Percentiles rank a stretch among this genome's conserved stretches.
Evolutionary conservation across 768 basidiomycete species (phyloP).

Genomic region (Bullera alba): DNA sequence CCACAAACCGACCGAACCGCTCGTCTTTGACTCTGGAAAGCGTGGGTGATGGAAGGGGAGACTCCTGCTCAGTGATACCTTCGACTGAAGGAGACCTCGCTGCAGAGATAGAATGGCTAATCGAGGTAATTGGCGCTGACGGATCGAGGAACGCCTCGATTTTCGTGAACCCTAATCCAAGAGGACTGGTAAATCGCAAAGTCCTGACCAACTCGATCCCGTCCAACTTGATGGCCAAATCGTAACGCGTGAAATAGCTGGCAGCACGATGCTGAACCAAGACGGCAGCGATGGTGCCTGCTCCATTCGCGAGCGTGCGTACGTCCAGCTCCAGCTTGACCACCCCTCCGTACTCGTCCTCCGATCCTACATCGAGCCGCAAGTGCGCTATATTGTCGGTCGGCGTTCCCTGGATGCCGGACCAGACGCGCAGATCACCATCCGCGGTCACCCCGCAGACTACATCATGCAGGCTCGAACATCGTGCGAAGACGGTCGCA

Average conservation of each 20-base stretch:
- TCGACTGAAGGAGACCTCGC: no score
- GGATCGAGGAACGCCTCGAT: conserved; percentile 13
- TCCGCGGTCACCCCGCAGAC: conserved; percentile 31
- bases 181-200: conserved; percentile 3
- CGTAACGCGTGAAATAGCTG: conserved; percentile 8
- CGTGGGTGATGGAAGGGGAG: no score
- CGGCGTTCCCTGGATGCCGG: no score
- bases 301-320: not conserved
- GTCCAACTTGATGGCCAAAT: no score
- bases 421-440: conserved; percentile 37
- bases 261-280: conserved; percentile 15
- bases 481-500: conserved; percentile 27
- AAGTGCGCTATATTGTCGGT: no score
- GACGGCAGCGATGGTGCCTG: not conserved
- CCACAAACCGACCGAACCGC: conserved; percentile 23
- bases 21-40: not conserved
- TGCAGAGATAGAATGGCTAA: not conserved
- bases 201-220: no score
- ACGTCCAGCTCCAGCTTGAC: conserved; percentile 15
- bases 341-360: conserved; percentile 17
- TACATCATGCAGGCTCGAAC: conserved; percentile 13
- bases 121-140: conserved; percentile 3
- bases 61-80: no score
- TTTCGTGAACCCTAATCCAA: conserved; percentile 7
- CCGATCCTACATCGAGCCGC: conserved; percentile 24